A percentile compares a stretch with the other conserved stretches of the same genome.
Evolutionary conservation across 139 green algal species (phyloP).

Genomic region (Trebouxia sp.): DNA sequence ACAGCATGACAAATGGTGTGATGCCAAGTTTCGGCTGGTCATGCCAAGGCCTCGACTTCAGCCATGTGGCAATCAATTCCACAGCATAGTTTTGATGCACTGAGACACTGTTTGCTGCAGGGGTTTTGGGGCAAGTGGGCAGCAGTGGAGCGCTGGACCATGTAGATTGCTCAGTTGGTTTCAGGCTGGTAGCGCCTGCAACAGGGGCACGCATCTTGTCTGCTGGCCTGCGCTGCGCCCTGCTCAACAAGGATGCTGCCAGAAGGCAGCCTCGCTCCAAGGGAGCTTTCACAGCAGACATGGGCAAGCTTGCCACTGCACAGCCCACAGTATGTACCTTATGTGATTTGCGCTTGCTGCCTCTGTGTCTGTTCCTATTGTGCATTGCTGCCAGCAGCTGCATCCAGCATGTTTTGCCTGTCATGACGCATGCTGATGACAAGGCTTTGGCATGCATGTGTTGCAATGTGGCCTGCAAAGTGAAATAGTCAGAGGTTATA

Average conservation of each 20-base stretch:
- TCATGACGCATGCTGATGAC: background rate
- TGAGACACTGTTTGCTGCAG: constrained; percentile 27
- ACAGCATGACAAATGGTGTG: too few relatives aligned
- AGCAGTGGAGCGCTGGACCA: constrained; percentile 1
- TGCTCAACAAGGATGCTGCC: constrained; percentile 5
- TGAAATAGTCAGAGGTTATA: too few relatives aligned
- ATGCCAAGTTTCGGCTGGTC: too few relatives aligned
- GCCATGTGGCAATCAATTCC: too few relatives aligned
- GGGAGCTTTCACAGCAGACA: constrained; percentile 14
- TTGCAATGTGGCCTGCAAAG: too few relatives aligned
- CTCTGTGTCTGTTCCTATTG: too few relatives aligned
- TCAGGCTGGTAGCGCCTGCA: constrained; percentile 3
- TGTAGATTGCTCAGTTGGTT: background rate
- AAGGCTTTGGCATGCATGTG: too few relatives aligned
- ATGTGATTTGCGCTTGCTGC: too few relatives aligned
- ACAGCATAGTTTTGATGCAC: too few relatives aligned
- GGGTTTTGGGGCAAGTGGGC: constrained; percentile 9
- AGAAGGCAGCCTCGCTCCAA: background rate
- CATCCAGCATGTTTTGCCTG: background rate
- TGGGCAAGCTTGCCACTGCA: background rate
- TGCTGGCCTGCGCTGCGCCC: constrained; percentile 23
- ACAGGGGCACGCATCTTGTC: constrained; percentile 18
- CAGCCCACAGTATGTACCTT: background rate
- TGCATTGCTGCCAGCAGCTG: too few relatives aligned
- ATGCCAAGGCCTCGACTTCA: too few relatives aligned